These are phyloP conservation scores for Tulasnella calospora DNA, from an alignment of 768 basidiomycete genomes.

Conservation along the genomic window DNA sequence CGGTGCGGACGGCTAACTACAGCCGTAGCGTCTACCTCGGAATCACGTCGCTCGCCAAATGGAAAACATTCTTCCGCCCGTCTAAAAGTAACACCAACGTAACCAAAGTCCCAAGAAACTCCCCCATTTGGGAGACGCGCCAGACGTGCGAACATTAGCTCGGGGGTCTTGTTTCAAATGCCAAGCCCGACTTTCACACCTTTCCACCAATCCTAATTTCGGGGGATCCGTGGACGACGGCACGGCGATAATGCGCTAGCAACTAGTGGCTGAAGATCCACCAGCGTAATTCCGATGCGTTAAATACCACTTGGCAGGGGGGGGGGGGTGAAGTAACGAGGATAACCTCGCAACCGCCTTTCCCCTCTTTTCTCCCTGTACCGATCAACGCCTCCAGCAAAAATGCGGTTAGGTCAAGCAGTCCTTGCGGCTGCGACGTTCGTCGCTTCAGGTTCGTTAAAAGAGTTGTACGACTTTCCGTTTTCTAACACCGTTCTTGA, in stretches of 20 bases:
- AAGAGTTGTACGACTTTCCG: background rate
- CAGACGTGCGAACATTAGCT: background rate
- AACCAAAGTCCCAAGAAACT: background rate
- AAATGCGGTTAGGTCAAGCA: background rate
- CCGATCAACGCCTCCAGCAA: background rate
- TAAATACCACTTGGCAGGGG: background rate
- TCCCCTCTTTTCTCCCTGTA: background rate
- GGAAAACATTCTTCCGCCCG: background rate
- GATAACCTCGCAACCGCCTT: background rate
- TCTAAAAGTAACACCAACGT: background rate
- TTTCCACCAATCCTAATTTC: background rate
- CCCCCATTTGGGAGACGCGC: background rate
- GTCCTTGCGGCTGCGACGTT: conserved; percentile 7
- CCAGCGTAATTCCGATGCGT: background rate
- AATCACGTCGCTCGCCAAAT: background rate
- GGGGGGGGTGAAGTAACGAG: background rate
- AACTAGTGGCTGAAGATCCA: background rate
- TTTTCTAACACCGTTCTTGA: background rate
- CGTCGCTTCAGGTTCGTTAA: background rate
- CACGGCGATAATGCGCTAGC: background rate
- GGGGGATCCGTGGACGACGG: background rate
- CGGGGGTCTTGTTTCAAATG: background rate
- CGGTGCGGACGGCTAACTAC: background rate
- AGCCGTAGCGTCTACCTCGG: background rate
- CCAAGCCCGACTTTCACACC: background rate